Evolutionary conservation across 192 early-diverging fungal species (phyloP).

Genomic region (Gonapodya prolifera): DNA sequence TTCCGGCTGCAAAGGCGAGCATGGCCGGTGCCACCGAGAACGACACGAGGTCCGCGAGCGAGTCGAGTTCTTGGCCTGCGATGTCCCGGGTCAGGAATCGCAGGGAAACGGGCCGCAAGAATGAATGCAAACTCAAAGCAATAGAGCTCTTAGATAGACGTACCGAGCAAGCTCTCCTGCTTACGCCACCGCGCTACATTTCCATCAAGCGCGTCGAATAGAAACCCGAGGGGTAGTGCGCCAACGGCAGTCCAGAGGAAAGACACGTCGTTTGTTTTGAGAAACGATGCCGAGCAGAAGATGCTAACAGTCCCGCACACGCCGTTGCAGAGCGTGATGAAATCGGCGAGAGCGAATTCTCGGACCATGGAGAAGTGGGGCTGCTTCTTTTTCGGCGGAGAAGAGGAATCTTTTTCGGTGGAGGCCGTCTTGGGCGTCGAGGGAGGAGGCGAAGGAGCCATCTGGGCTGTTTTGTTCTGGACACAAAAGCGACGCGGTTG

Average conservation of each 20-base stretch:
- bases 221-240: not conserved
- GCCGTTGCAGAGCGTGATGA: not conserved
- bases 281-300: not conserved
- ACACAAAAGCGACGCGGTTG: too few species aligned
- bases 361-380: too few species aligned
- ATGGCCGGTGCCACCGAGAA: not conserved
- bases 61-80: not conserved
- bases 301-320: not conserved
- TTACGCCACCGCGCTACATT: not conserved
- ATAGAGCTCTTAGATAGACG: not conserved
- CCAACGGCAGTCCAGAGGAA: not conserved
- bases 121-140: too few species aligned
- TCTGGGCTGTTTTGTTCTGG: too few species aligned
- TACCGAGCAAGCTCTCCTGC: not conserved
- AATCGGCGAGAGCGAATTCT: not conserved
- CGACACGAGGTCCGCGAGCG: not conserved
- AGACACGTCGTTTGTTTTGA: not conserved
- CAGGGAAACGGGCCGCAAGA: too few species aligned
- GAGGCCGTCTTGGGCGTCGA: too few species aligned
- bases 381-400: too few species aligned
- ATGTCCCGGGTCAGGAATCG: too few species aligned
- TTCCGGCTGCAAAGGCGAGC: not conserved
- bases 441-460: too few species aligned
- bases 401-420: too few species aligned
- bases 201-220: not conserved